Base-by-base conservation (phyloP, 148 eudicot genomes). In the Dianthus caryophyllus region DNA sequence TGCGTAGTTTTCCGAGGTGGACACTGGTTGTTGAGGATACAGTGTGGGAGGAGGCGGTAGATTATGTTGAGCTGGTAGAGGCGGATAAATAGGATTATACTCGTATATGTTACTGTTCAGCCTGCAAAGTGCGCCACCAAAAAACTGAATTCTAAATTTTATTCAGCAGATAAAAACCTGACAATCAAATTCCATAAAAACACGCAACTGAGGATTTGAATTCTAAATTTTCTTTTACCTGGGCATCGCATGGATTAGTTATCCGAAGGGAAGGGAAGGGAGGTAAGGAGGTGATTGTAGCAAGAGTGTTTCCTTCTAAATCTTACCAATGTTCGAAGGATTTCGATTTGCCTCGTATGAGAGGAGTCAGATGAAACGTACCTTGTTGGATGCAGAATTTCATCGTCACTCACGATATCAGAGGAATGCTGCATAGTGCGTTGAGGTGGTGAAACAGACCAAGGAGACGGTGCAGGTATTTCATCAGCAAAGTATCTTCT, bases 401-500 rank as follows among this genome's bases (percentile, higher is more conserved):
- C 87, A 27, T 90, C 95, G 17, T 88, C 91, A 69, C 74, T 88
- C 26, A 69, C 43, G 54, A 72, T 88, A 65, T 83, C 95, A 70
- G 70, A 69, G 16, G 83, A 73, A 33, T 56, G 78, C 49, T 77
- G 65, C 22, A 69, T 53, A 52, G 91, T 71, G 65, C 84, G 75
- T 54, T 79, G 81, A 21, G n/a, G n/a, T n/a, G 81, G 78, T 44
- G 81, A 33, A 29, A 61, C 30, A 49, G 90, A 78, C 97, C 96
- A 91, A 20, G 84, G 79, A 63, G 70, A 81, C 48, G 85, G 67
- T 39, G 82, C 59, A 57, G 97, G 87, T 65, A 91, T 59, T 41
- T 80, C 92, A 79, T 88, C 90, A 51, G 92, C 83, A 78, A 88
- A 88, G 71, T 88, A 91, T 79, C 96, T 91, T 80, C 95, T 82